These are phyloP conservation scores for Sechiopsis laciniata DNA, from an alignment of 306 rosid species.

Conservation along the genomic window DNA sequence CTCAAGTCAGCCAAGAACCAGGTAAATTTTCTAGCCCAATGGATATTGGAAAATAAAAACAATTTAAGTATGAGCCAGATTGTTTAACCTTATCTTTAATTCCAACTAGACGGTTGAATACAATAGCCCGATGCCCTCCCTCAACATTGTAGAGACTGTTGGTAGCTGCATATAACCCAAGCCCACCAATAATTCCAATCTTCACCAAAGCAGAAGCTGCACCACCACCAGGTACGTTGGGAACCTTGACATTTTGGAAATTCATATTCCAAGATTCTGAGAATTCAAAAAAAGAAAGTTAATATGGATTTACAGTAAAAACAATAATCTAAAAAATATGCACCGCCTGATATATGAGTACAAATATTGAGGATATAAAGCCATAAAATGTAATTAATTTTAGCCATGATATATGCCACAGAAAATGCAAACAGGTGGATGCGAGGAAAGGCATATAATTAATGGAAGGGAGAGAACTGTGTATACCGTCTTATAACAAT, in stretches of 20 bases:
- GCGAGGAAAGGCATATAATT: neutral
- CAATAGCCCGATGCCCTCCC: constrained; percentile 79
- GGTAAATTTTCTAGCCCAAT: neutral
- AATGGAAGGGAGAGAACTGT: neutral
- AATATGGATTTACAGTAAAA: neutral
- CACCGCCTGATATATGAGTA: neutral
- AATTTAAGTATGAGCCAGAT: neutral
- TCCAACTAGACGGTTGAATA: constrained; percentile 69
- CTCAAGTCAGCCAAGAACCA: neutral
- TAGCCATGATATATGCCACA: neutral
- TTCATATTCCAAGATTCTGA: constrained; percentile 28
- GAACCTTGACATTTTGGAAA: constrained; percentile 36
- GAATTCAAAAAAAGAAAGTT: neutral
- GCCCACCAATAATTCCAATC: constrained; percentile 49
- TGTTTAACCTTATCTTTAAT: constrained; percentile 63
- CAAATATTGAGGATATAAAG: neutral
- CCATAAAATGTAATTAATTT: neutral
- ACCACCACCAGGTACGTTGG: constrained; percentile 59
- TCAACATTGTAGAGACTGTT: constrained; percentile 87
- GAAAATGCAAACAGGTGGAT: neutral
- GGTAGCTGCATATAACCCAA: constrained; percentile 55
- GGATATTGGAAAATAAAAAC: neutral
- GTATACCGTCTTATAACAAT: neutral
- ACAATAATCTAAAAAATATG: neutral
- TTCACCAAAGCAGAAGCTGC: constrained; percentile 44